phyloP scores from a whole-genome alignment of 2,329 filamentous ascomycete species.

The Talaromyces sp. region DNA sequence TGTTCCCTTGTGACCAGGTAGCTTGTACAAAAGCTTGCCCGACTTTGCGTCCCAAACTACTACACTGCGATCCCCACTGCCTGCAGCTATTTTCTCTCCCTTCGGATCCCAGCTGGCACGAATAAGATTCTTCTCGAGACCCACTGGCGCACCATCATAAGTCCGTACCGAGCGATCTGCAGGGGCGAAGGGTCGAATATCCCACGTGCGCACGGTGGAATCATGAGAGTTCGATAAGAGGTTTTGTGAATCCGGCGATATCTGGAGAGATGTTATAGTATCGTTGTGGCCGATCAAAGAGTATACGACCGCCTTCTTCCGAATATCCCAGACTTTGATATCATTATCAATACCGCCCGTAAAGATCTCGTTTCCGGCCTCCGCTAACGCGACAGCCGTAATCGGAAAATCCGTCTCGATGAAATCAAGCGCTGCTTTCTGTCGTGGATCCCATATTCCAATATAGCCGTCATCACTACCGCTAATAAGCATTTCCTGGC shows the following conservation, averaged over 20 bases:
- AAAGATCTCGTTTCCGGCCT: constrained; percentile 93
- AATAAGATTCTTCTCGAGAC: constrained; percentile 87
- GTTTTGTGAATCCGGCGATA: constrained; percentile 91
- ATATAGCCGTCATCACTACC: constrained; percentile 92
- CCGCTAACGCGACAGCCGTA: constrained; percentile 84
- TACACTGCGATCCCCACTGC: constrained; percentile 84
- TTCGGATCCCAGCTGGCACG: constrained; percentile 84
- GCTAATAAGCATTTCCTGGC: constrained; percentile 84
- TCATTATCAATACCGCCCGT: constrained; percentile 95
- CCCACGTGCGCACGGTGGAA: constrained; percentile 90
- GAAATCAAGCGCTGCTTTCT: constrained; percentile 82
- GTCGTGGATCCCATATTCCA: constrained; percentile 91
- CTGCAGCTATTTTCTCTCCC: constrained; percentile 82
- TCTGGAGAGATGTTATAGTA: constrained; percentile 80
- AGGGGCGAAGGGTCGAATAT: constrained; percentile 90
- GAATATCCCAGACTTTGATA: constrained; percentile 93
- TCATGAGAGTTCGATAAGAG: constrained; percentile 92
- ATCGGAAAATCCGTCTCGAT: constrained; percentile 90
- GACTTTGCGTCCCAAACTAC: constrained; percentile 85
- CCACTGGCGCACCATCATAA: constrained; percentile 85
- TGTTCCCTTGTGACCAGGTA: constrained; percentile 90
- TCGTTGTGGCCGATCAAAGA: constrained; percentile 86
- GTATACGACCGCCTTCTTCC: constrained; percentile 85
- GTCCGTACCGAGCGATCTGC: constrained; percentile 79
- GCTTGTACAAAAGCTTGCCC: constrained; percentile 89